phyloP scores from a whole-genome alignment of 352 stramenopile species.

The Thalassiosira exigua region DNA sequence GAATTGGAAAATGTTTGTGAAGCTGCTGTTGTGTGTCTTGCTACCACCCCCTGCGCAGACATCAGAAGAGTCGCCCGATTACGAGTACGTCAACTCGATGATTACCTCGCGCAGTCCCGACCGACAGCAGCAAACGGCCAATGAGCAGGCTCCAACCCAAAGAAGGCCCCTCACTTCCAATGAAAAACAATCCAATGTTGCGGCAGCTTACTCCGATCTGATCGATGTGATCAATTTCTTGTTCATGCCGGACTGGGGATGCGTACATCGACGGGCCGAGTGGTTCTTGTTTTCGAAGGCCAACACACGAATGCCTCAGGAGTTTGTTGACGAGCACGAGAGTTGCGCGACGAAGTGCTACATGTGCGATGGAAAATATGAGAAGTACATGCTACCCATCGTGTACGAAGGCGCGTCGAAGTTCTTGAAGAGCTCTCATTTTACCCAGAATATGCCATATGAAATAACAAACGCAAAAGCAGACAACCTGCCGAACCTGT shows the following conservation, averaged over 20 bases:
- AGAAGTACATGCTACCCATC: neutral
- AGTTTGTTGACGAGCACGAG: neutral
- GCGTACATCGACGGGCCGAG: constrained; percentile 2
- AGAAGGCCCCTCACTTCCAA: neutral
- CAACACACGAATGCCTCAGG: neutral
- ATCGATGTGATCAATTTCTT: constrained; percentile 9
- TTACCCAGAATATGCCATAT: neutral
- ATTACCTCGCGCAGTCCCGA: too few relatives aligned
- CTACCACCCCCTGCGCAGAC: neutral
- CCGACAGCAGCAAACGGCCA: too few relatives aligned
- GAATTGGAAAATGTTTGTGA: neutral
- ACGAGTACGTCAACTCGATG: neutral
- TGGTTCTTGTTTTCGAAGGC: constrained; percentile 1
- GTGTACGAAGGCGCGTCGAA: neutral
- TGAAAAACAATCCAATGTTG: neutral
- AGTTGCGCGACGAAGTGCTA: constrained; percentile 1
- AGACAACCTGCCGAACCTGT: neutral
- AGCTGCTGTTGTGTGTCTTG: neutral
- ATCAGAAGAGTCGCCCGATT: neutral
- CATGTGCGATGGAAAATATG: constrained; percentile 6
- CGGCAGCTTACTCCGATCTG: neutral
- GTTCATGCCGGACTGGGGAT: too few relatives aligned
- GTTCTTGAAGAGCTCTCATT: neutral
- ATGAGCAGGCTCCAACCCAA: neutral
- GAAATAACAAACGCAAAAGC: neutral